phyloP scores from a whole-genome alignment of 148 eudicot genomes.

The Fagopyrum esculentum region DNA sequence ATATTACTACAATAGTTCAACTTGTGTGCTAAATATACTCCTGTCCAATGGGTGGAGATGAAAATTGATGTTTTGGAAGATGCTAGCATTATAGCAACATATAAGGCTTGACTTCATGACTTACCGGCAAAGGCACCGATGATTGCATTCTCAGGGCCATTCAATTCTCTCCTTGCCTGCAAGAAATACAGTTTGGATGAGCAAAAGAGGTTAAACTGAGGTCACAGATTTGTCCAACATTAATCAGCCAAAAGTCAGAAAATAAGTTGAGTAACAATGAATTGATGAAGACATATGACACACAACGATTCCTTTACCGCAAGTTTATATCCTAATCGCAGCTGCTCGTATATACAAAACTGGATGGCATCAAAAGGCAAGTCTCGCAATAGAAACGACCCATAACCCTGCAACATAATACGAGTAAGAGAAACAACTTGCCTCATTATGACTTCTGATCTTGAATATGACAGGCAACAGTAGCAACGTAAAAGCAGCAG shows the following conservation, averaged over 20 bases:
- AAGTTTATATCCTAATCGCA: constrained; percentile 73
- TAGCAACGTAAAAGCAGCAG: constrained; percentile 10
- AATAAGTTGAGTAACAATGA: constrained; percentile 1
- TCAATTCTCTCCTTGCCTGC: constrained; percentile 75
- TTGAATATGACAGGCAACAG: background rate
- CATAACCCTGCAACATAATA: constrained; percentile 59
- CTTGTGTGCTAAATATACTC: background rate
- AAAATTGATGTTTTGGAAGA: no score
- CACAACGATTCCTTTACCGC: constrained; percentile 36
- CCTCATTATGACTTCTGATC: background rate
- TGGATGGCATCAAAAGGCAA: constrained; percentile 92
- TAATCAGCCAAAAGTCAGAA: background rate
- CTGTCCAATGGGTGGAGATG: no score
- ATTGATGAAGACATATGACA: constrained; percentile 8
- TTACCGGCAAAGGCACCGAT: constrained; percentile 93
- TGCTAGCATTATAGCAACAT: background rate
- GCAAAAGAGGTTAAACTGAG: background rate
- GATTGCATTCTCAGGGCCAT: constrained; percentile 78
- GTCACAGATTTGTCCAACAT: background rate
- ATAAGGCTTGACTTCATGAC: background rate
- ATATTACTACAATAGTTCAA: background rate
- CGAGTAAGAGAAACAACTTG: background rate
- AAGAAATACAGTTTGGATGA: constrained; percentile 12
- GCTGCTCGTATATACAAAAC: constrained; percentile 89
- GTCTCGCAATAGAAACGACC: constrained; percentile 81